These are phyloP conservation scores for Rostrohypoxylon terebratum DNA, from an alignment of 495 filamentous ascomycete species.

Conservation along the genomic window DNA sequence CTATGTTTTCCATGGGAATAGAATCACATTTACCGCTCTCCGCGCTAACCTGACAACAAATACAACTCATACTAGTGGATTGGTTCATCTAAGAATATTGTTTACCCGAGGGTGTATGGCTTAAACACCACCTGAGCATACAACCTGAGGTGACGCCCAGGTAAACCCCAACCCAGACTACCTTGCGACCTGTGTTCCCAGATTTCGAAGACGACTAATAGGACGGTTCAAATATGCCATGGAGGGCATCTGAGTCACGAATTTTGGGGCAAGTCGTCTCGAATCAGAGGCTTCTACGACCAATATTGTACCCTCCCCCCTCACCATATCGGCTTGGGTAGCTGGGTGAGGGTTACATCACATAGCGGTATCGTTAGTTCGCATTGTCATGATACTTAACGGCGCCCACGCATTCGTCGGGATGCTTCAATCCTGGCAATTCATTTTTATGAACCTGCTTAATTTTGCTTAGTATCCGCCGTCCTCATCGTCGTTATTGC, in stretches of 20 bases:
- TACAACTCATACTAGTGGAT: neutral
- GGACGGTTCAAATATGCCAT: neutral
- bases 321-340: too few species aligned
- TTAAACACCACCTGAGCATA: neutral
- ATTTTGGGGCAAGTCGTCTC: neutral
- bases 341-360: conserved; percentile 1
- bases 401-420: neutral
- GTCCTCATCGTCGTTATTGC: neutral
- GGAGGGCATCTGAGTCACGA: neutral
- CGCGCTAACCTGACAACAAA: neutral
- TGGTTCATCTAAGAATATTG: neutral
- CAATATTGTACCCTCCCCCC: too few species aligned
- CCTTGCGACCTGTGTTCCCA: neutral
- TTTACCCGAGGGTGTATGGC: neutral
- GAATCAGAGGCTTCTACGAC: neutral
- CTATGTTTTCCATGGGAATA: neutral
- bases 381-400: neutral
- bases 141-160: neutral
- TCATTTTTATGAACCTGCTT: neutral
- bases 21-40: neutral
- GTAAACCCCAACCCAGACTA: neutral
- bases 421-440: neutral
- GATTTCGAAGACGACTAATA: neutral
- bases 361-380: neutral
- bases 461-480: neutral